Percentiles rank a stretch among this genome's conserved stretches.
phyloP scores from a whole-genome alignment of 1,139 yeast genomes.

The Zygosaccharomyces pseudobailii region DNA sequence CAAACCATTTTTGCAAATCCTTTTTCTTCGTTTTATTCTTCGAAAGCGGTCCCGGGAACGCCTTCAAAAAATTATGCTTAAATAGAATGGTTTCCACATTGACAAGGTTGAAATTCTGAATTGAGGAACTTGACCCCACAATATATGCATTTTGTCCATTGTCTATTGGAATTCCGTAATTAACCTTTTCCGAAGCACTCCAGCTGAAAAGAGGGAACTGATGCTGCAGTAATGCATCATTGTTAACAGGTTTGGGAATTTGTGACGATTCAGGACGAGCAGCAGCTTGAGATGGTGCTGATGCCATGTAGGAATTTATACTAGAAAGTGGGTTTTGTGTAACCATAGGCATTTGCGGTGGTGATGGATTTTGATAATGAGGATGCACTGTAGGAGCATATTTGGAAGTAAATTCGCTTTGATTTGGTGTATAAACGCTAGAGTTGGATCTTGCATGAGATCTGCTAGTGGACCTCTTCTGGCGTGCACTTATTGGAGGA shows the following conservation, averaged over 20 bases:
- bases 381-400: conserved; percentile 41
- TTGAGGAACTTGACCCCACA: conserved; percentile 13
- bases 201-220: conserved; percentile 81
- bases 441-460: conserved; percentile 31
- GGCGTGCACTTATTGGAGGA: conserved; percentile 2
- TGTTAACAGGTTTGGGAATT: conserved; percentile 14
- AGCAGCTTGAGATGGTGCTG: conserved; percentile 6
- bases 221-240: conserved; percentile 37
- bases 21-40: conserved; percentile 25
- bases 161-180: conserved; percentile 42
- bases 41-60: conserved; percentile 36
- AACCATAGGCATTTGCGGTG: conserved; percentile 21
- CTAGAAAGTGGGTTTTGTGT: conserved; percentile 5
- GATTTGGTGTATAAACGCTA: conserved; percentile 32
- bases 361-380: conserved; percentile 24
- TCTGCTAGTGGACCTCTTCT: conserved; percentile 9
- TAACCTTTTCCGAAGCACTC: conserved; percentile 48
- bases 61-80: conserved; percentile 28
- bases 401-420: conserved; percentile 30
- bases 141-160: conserved; percentile 14
- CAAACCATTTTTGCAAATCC: conserved; percentile 32
- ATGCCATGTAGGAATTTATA: conserved; percentile 10
- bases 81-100: conserved; percentile 34
- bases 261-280: not conserved
- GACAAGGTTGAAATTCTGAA: conserved; percentile 34